Percentiles rank a stretch among this genome's conserved stretches.
Evolutionary conservation across 306 rosid species (phyloP).

Genomic region (Cercis canadensis): DNA sequence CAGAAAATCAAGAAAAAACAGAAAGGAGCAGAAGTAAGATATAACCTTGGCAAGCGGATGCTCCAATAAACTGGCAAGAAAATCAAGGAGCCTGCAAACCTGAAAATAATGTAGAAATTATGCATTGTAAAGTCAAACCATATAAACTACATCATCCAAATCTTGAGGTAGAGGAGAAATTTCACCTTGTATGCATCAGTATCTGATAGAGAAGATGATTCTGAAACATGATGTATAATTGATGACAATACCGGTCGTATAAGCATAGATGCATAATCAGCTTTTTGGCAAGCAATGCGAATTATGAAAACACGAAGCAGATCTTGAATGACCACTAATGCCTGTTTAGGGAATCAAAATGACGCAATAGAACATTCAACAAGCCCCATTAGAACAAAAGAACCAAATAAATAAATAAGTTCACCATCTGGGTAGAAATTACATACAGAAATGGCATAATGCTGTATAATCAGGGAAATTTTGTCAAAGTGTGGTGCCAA

Average conservation of each 20-base stretch:
- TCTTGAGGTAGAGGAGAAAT: conserved; percentile 22
- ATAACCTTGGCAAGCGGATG: conserved; percentile 91
- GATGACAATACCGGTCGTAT: conserved; percentile 70
- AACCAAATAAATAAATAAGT: conserved; percentile 21
- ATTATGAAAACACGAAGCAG: conserved; percentile 80
- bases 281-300: conserved; percentile 72
- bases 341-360: conserved; percentile 54
- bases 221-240: conserved; percentile 60
- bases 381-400: background rate
- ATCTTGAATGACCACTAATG: conserved; percentile 85
- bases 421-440: conserved; percentile 35
- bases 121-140: conserved; percentile 23
- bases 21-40: background rate
- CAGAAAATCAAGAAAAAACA: conserved; percentile 23
- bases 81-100: conserved; percentile 90
- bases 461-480: conserved; percentile 84
- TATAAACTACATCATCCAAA: conserved; percentile 17
- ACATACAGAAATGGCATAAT: conserved; percentile 93
- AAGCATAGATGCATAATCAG: conserved; percentile 67
- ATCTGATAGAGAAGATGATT: conserved; percentile 59
- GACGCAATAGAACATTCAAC: conserved; percentile 5
- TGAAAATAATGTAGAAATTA: conserved; percentile 47
- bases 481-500: conserved; percentile 76
- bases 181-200: conserved; percentile 76
- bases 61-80: conserved; percentile 87